Evolutionary conservation across 192 early-diverging fungal genomes (phyloP).

Genomic region (Spizellomyces sp.): DNA sequence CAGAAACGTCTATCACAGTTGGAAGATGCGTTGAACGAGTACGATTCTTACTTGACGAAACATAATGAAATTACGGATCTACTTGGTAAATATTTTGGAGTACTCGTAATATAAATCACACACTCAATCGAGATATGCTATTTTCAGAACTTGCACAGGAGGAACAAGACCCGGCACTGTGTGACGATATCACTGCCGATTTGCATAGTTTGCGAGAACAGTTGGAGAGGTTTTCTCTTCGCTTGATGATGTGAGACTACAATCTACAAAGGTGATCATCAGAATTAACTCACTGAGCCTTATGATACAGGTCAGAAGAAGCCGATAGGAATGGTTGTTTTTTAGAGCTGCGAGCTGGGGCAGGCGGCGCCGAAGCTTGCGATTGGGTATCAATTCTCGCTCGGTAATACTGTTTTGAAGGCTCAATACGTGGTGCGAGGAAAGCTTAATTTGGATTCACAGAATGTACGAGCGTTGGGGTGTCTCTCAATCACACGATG

Average conservation of each 20-base stretch:
- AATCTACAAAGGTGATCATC: no score
- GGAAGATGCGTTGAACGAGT: conserved; percentile 32
- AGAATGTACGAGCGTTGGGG: conserved; percentile 53
- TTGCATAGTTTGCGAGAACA: conserved; percentile 29
- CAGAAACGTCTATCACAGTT: conserved; percentile 43
- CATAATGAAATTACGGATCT: conserved; percentile 28
- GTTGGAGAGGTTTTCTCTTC: conserved; percentile 41
- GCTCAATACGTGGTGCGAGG: no score
- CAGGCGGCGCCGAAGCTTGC: conserved; percentile 53
- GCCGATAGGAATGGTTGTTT: conserved; percentile 55
- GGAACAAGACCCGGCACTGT: conserved; percentile 37
- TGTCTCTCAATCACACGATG: conserved; percentile 24
- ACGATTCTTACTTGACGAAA: conserved; percentile 20
- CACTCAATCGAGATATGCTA: no score
- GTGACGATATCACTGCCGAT: conserved; percentile 36
- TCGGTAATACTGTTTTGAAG: background rate
- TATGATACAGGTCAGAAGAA: conserved; percentile 35
- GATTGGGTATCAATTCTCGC: conserved; percentile 47
- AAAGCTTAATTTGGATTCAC: no score
- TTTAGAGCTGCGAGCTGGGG: conserved; percentile 53
- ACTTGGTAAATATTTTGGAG: conserved; percentile 20
- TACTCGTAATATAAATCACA: background rate
- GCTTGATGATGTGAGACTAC: conserved; percentile 45
- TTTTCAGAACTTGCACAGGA: conserved; percentile 41
- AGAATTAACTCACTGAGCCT: background rate